A percentile compares a stretch with the other conserved stretches of the same genome.
These are phyloP conservation scores for Fusarium sp. DNA, from an alignment of 2,329 filamentous ascomycete genomes.

Conservation along the genomic window DNA sequence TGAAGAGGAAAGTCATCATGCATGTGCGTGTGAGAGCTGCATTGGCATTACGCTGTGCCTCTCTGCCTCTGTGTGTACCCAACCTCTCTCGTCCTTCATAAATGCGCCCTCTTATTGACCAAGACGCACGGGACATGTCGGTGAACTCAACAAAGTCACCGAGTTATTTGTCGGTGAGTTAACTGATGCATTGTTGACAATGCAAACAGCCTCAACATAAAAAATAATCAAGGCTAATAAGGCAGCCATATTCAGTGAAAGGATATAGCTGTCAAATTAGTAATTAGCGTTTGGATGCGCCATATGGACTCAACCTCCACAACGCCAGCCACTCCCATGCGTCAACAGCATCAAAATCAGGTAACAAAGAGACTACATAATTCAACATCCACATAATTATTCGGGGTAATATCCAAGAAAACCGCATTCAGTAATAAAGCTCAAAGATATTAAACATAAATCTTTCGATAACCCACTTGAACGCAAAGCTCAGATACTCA, in stretches of 20 bases:
- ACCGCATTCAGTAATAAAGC: conserved; percentile 7
- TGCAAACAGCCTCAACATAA: not conserved
- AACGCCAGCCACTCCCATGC: conserved; percentile 34
- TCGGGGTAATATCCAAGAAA: conserved; percentile 16
- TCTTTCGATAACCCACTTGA: conserved; percentile 30
- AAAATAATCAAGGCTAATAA: not conserved
- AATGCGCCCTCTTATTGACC: conserved; percentile 6
- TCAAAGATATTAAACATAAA: not conserved
- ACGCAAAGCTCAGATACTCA: conserved; percentile 19
- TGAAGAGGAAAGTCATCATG: conserved; percentile 5
- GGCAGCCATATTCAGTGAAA: not conserved
- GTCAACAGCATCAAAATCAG: conserved; percentile 1
- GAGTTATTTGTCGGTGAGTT: conserved; percentile 20
- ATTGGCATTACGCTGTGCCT: conserved; percentile 9
- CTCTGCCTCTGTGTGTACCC: conserved; percentile 7
- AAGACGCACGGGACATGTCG: conserved; percentile 26
- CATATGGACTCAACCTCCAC: conserved; percentile 30
- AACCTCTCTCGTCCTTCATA: conserved; percentile 28
- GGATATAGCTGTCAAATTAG: conserved; percentile 1
- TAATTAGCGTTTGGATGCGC: conserved; percentile 16
- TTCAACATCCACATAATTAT: not conserved
- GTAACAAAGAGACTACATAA: not conserved
- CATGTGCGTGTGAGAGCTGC: conserved; percentile 17
- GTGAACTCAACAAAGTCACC: conserved; percentile 20
- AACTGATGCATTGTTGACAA: not conserved